Evolutionary conservation across 441 rosid genomes (phyloP), one percentile per base, ranked within the genome.

Genomic region (Euphorbia celastroides): DNA sequence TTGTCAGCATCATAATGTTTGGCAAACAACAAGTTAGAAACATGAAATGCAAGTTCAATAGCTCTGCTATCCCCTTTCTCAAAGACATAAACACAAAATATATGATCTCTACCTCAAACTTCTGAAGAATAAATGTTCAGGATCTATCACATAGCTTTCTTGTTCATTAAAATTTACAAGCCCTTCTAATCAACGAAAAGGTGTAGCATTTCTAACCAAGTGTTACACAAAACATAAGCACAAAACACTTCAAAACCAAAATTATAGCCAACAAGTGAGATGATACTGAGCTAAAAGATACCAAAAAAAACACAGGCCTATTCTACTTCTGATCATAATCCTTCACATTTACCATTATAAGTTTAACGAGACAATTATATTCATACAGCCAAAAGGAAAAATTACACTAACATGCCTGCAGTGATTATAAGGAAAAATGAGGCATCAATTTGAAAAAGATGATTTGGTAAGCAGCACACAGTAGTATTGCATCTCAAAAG

Each of bases 291-390:
- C n/a, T n/a, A n/a, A n/a, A n/a, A n/a, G n/a, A n/a, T n/a, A n/a
- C n/a, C n/a, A n/a, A n/a, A n/a, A n/a, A n/a, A n/a, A n/a, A n/a
- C 34, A 27, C 2, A 6, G 20, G 26, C 57, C 46, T n/a, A 22
- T 63, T 28, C 11, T 50, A 27, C 30, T 19, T 16, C 32, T 50
- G 50, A 64, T 34, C 23, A 9, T 54, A 64, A 9, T 48, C 42
- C 57, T 46, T 48, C 52, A 41, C 65, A 50, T 52, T 63, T 14
- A 63, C 22, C n/a, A 25, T 20, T 50, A 62, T 4, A 51, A 5
- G 32, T 23, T 65, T 1, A 65, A 34, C 14, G 13, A 54, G 36
- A 41, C 4, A 27, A 1, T 42, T 0, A 54, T 27, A 19, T 13
- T 57, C 42, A 25, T 57, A 16, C 63, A n/a, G 14, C 12, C 16